Base-by-base conservation (phyloP, 1,284 basidiomycete species). In the Ustilago shanxiensis region DNA sequence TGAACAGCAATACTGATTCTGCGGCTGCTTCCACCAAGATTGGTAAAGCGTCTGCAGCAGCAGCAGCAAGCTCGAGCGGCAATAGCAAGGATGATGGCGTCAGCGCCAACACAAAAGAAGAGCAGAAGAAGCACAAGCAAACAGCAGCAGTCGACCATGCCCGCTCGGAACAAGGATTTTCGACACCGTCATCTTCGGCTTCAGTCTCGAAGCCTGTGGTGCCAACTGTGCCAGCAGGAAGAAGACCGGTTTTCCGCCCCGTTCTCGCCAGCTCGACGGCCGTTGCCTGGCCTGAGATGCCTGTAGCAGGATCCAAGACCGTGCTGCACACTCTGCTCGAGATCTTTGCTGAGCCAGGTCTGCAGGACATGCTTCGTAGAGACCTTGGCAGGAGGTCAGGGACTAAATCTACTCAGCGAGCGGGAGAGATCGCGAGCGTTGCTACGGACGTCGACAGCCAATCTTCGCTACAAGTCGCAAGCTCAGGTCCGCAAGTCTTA, bases 291-390 rank as follows among this genome's bases (percentile, higher is more conserved):
- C 77, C 77, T 6, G 70, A 72, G 14, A 63, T 79, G 61, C 65
- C 77, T 9, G 41, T 65, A 8, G 73, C 71, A 24, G 73, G 66
- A 3, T 72, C 73, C 33, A 69, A 77, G 49, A 72, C 74, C 20
- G 68, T 79, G 1, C 60, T 79, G 2, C 73, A 79, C 16, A 73
- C 73, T 5, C 47, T 79, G 18, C 59, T 77, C 52, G 77, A 79
- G 35, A 28, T 66, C 4, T 63, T 79, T 16, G 51, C 54, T 4
- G 31, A 63, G 49, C 50, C 66, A 5, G 41, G 33, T 7, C 44
- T 76, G 9, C 55, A 67, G 39, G n/a, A 49, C 0, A 37, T 57
- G 5, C 47, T 75, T 5, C 24, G 44, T n/a, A 47, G 54, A 39
- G 72, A 74, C 28, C 41, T 70, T 9, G 72, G 66, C 1, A 24